Base-by-base conservation (phyloP, 306 rosid genomes). In the Vachellia pachyceras region DNA sequence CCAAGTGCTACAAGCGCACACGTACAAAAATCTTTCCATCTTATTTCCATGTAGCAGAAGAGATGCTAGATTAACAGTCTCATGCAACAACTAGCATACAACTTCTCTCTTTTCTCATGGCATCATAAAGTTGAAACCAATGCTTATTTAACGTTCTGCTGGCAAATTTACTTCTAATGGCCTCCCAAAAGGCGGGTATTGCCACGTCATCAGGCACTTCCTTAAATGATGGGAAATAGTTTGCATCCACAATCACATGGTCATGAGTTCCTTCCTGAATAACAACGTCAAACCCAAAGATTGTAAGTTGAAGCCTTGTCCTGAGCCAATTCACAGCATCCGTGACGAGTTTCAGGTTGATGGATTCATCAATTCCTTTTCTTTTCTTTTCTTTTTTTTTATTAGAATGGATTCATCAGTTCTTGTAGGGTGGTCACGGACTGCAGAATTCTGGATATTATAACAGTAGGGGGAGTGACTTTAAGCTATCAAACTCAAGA, bases 171-270 rank as follows among this genome's bases (percentile, higher is more conserved):
- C 63, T 83, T 88, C 88, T 86, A 69, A 95, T 90, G 41, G 97
- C 97, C 46, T 87, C 90, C 99, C 98, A 93, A 80, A 95, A 90
- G 9, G 94, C 91, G 47, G 98, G 99, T 36, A 93, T 87, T 44
- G 98, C 90, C 60, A 89, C 86, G 36, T 88, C 88, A 37, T 95
- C 90, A n/a, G 96, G 90, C 36, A 95, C 91, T 88, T 95, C 98
- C 87, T 95, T 95, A 88, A 95, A 93, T 15, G 98, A 95, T 3
- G 98, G 98, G 36, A 95, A 90, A 82, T 92, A 95, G 78, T 95
- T 95, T 44, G 90, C 89, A 84, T 95, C 98, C 42, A 95, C 98
- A 83, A 95, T 93, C 9, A 95, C 98, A 89, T 95, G 98, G 77
- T 91, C 99, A 5, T 83, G 87, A 10, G 88, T 91, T 20, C 91